These are phyloP conservation scores for Clavariopsis aquatica DNA, from an alignment of 495 filamentous ascomycete genomes.

Conservation along the genomic window DNA sequence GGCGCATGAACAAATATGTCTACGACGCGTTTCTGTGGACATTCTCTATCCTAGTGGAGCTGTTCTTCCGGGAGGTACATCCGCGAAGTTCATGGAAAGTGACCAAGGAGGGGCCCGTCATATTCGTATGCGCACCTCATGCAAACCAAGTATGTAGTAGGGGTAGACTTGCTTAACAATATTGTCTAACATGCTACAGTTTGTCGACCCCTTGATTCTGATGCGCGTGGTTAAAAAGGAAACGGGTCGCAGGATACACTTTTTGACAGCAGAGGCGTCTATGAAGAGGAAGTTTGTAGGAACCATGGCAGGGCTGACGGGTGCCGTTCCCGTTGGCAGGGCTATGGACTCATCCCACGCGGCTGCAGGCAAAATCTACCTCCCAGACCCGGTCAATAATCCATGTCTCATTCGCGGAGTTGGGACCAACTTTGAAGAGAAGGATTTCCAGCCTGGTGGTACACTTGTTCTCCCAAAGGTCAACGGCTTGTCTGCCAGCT, in stretches of 20 bases:
- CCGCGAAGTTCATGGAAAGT: slow-evolving; percentile 93
- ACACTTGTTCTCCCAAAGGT: slow-evolving; percentile 82
- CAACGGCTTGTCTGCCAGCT: slow-evolving; percentile 73
- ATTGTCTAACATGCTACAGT: slow-evolving; percentile 51
- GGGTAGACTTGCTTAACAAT: background rate
- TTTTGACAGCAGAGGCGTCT: slow-evolving; percentile 92
- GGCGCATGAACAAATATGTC: slow-evolving; percentile 36
- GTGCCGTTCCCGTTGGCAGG: slow-evolving; percentile 83
- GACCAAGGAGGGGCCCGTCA: slow-evolving; percentile 79
- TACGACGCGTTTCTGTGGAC: slow-evolving; percentile 83
- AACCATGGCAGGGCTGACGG: slow-evolving; percentile 71
- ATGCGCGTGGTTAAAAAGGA: slow-evolving; percentile 85
- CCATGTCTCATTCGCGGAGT: slow-evolving; percentile 81
- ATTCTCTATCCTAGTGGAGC: slow-evolving; percentile 81
- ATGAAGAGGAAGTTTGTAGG: slow-evolving; percentile 88
- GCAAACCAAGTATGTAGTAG: slow-evolving; percentile 78
- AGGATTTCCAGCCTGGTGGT: slow-evolving; percentile 73
- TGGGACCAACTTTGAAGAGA: slow-evolving; percentile 79
- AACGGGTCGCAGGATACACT: slow-evolving; percentile 82
- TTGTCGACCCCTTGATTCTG: slow-evolving; percentile 91
- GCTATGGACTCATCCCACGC: slow-evolving; percentile 86
- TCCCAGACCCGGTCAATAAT: slow-evolving; percentile 83
- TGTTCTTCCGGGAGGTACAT: slow-evolving; percentile 98
- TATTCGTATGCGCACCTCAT: slow-evolving; percentile 97
- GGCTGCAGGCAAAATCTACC: slow-evolving; percentile 77